A percentile compares a stretch with the other conserved stretches of the same genome.
Conservation (phyloP, 2,329 filamentous ascomycete genomes). For the Nectriaceae sp. region DNA sequence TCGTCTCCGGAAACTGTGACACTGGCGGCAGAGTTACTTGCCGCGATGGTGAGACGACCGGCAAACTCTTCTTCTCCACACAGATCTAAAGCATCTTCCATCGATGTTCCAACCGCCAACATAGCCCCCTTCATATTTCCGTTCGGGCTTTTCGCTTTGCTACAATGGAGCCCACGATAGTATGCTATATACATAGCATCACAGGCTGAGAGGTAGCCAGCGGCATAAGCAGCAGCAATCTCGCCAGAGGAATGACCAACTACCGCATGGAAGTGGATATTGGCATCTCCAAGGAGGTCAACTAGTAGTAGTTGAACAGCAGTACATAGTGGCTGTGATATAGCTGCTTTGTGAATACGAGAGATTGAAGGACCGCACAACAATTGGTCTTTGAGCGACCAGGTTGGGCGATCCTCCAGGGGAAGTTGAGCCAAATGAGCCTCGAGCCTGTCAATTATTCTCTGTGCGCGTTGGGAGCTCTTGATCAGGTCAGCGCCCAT, state of each 20-base stretch:
- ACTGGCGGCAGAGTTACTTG: slow-evolving; percentile 27
- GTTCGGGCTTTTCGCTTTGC: slow-evolving; percentile 1
- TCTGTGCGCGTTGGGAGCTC: neutral
- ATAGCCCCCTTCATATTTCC: slow-evolving; percentile 28
- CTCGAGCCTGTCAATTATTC: neutral
- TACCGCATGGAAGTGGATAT: slow-evolving; percentile 29
- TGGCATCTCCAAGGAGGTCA: slow-evolving; percentile 33
- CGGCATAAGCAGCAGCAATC: slow-evolving; percentile 41
- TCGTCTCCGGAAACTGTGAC: slow-evolving; percentile 20
- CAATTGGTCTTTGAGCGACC: slow-evolving; percentile 11
- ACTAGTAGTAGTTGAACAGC: slow-evolving; percentile 53
- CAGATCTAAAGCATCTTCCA: slow-evolving; percentile 5
- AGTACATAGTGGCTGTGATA: slow-evolving; percentile 9
- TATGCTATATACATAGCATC: slow-evolving; percentile 38
- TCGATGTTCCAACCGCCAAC: slow-evolving; percentile 33
- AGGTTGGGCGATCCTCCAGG: slow-evolving; percentile 20
- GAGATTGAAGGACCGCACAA: neutral
- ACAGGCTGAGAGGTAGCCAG: slow-evolving; percentile 28
- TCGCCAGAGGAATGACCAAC: slow-evolving; percentile 43
- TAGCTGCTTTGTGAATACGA: slow-evolving; percentile 4
- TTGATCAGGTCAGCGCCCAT: slow-evolving; percentile 26
- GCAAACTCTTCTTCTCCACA: neutral
- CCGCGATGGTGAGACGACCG: slow-evolving; percentile 20
- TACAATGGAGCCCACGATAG: slow-evolving; percentile 30
- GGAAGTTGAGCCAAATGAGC: slow-evolving; percentile 23